Percentiles rank a stretch among this genome's conserved stretches.
phyloP scores from a whole-genome alignment of 2,329 filamentous ascomycete genomes.

The Arthrobotrys conoides region DNA sequence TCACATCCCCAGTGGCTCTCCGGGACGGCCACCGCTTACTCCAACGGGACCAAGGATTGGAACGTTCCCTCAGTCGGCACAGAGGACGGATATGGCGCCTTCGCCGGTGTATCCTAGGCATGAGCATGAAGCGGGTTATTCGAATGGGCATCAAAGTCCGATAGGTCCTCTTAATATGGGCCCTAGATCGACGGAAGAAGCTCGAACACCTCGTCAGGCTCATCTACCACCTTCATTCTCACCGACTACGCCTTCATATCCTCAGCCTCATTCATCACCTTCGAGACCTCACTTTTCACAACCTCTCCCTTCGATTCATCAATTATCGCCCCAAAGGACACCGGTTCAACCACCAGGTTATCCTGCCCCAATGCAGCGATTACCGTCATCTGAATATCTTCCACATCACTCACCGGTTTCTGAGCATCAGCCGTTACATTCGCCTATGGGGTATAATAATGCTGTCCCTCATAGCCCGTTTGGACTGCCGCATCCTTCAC shows the following conservation, averaged over 20 bases:
- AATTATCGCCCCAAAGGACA: slow-evolving; percentile 50
- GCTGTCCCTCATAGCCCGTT: slow-evolving; percentile 43
- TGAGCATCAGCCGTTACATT: slow-evolving; percentile 47
- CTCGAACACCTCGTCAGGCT: slow-evolving; percentile 35
- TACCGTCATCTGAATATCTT: slow-evolving; percentile 48
- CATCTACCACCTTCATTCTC: slow-evolving; percentile 45
- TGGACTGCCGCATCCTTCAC: slow-evolving; percentile 31
- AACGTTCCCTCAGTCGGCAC: slow-evolving; percentile 41
- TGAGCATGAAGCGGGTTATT: slow-evolving; percentile 32
- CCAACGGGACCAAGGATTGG: slow-evolving; percentile 51
- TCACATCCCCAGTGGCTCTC: slow-evolving; percentile 39
- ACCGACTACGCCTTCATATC: slow-evolving; percentile 47
- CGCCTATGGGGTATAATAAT: slow-evolving; percentile 43
- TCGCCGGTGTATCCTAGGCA: slow-evolving; percentile 39
- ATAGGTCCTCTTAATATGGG: slow-evolving; percentile 41
- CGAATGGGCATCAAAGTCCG: slow-evolving; percentile 49
- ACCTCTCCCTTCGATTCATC: slow-evolving; percentile 49
- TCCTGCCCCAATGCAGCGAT: slow-evolving; percentile 50
- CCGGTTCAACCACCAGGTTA: slow-evolving; percentile 49
- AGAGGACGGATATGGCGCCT: slow-evolving; percentile 27
- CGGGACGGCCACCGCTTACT: slow-evolving; percentile 48
- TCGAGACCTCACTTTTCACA: slow-evolving; percentile 37
- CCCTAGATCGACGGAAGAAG: slow-evolving; percentile 34
- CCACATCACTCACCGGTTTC: slow-evolving; percentile 54
- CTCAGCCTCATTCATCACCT: slow-evolving; percentile 42